Evolutionary conservation across 2,329 filamentous ascomycete genomes (phyloP).

Genomic region (Stagonosporopsis cucurbitacearum): DNA sequence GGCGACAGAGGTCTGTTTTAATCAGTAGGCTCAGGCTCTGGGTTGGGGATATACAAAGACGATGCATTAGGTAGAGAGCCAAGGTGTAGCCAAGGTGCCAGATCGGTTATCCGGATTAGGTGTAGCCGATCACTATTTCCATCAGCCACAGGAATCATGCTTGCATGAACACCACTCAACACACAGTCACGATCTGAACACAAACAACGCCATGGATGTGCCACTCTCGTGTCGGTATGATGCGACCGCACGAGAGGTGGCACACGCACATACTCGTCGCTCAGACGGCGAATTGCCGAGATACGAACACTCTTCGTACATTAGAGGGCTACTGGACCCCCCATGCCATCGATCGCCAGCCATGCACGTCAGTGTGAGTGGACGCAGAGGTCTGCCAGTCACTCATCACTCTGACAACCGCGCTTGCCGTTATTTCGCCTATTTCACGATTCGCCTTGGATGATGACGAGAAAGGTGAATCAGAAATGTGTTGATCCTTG

Average conservation of each 20-base stretch:
- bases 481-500: slow-evolving; percentile 5
- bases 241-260: background rate
- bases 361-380: slow-evolving; percentile 11
- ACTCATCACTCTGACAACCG: background rate
- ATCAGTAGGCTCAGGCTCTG: too few relatives aligned
- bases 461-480: background rate
- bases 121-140: background rate
- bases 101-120: background rate
- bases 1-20: background rate
- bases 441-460: background rate
- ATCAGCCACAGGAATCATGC: background rate
- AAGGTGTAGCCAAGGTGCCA: background rate
- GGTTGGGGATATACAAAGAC: background rate
- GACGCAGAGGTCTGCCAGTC: background rate
- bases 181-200: too few relatives aligned
- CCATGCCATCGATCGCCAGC: slow-evolving; percentile 7
- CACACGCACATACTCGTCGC: background rate
- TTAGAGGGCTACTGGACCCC: background rate
- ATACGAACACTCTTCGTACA: background rate
- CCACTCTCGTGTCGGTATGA: background rate
- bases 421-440: background rate
- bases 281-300: slow-evolving; percentile 1
- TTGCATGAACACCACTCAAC: background rate
- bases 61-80: background rate
- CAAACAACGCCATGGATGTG: background rate